Conservation (phyloP, 1,284 basidiomycete species). For the Moesziomyces parantarcticus region DNA sequence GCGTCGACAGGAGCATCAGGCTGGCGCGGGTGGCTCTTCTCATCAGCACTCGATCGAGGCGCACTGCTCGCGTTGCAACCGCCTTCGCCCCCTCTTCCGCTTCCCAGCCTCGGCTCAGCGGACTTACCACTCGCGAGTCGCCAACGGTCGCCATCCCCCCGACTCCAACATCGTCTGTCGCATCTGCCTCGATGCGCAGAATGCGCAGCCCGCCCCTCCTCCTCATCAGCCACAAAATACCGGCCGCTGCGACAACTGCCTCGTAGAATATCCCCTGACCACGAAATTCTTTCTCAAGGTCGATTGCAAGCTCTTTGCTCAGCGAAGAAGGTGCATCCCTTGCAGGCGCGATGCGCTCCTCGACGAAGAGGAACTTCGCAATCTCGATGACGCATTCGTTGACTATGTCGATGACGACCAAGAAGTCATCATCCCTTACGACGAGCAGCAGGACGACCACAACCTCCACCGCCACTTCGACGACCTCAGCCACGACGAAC, state of each 20-base stretch:
- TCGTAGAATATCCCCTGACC: conserved; percentile 20
- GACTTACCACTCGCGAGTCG: too few relatives aligned
- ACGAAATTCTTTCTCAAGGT: conserved; percentile 1
- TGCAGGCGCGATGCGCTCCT: conserved; percentile 4
- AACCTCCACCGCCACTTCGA: conserved; percentile 1
- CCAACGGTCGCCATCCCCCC: too few relatives aligned
- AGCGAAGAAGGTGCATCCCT: conserved; percentile 3
- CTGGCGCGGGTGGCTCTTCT: too few relatives aligned
- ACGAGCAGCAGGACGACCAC: conserved; percentile 2
- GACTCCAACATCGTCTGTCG: conserved; percentile 1
- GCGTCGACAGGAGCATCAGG: too few relatives aligned
- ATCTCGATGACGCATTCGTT: neutral
- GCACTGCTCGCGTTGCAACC: too few relatives aligned
- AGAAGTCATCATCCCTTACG: neutral
- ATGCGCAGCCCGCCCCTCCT: neutral
- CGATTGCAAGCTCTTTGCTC: neutral
- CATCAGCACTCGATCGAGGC: too few relatives aligned
- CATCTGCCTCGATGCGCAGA: conserved; percentile 14
- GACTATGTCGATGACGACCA: neutral
- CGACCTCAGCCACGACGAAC: neutral
- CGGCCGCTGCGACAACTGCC: conserved; percentile 6
- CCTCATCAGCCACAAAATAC: neutral
- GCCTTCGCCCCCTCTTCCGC: too few relatives aligned
- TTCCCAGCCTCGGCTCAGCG: too few relatives aligned
- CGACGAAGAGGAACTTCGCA: too few relatives aligned